These are phyloP conservation scores for Talaromyces sp. DNA, from an alignment of 2,329 filamentous ascomycete genomes.

Conservation along the genomic window DNA sequence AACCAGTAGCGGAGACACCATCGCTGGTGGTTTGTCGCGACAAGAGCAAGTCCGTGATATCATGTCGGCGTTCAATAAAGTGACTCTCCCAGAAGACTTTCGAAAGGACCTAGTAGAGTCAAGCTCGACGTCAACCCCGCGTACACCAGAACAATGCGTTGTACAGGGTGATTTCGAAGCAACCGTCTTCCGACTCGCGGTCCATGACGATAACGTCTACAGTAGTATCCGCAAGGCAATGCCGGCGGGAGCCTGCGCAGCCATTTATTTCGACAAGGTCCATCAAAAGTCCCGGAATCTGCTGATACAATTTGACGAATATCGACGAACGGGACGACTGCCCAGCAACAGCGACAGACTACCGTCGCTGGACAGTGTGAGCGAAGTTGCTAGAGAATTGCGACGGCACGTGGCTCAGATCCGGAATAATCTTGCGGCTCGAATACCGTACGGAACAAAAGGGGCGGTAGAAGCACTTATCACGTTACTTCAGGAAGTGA, in stretches of 20 bases:
- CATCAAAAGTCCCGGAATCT: constrained; percentile 31
- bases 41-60: constrained; percentile 41
- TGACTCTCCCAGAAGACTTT: constrained; percentile 39
- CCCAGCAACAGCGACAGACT: constrained; percentile 18
- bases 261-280: constrained; percentile 43
- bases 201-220: constrained; percentile 42
- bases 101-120: constrained; percentile 36
- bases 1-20: background rate
- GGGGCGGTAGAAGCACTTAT: constrained; percentile 36
- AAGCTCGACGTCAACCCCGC: constrained; percentile 22
- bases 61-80: constrained; percentile 40
- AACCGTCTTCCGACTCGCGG: constrained; percentile 42
- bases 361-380: constrained; percentile 20
- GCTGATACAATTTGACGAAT: constrained; percentile 36
- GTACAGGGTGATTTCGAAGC: constrained; percentile 42
- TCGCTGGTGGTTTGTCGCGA: constrained; percentile 27
- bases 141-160: constrained; percentile 39
- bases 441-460: constrained; percentile 33
- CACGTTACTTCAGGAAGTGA: constrained; percentile 34
- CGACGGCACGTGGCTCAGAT: constrained; percentile 28
- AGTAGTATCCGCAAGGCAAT: constrained; percentile 39
- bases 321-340: constrained; percentile 30
- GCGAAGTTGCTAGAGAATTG: constrained; percentile 30
- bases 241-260: constrained; percentile 37
- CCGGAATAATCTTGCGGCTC: constrained; percentile 28